Conservation (phyloP, 2,329 filamentous ascomycete species). For the Escovopsis weberi region DNA sequence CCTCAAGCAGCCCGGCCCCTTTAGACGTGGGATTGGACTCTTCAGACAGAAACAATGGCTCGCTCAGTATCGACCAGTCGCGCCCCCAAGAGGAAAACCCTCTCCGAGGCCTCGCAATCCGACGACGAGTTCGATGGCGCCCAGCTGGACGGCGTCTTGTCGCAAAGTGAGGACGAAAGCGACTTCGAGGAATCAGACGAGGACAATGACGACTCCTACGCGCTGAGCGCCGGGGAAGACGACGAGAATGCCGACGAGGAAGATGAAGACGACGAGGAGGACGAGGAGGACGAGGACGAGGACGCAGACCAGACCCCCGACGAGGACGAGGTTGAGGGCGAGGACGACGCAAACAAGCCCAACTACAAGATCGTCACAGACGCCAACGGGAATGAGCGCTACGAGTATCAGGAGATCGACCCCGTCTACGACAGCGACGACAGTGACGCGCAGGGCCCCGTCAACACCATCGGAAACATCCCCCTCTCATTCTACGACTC, state of each 20-base stretch:
- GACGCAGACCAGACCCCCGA: too few species aligned
- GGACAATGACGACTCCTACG: constrained; percentile 1
- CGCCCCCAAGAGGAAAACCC: constrained; percentile 50
- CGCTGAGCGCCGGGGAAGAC: constrained; percentile 15
- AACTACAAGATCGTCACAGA: constrained; percentile 48
- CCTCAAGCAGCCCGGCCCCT: neutral
- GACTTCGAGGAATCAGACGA: constrained; percentile 11
- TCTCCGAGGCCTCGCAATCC: constrained; percentile 39
- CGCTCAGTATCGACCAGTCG: constrained; percentile 5
- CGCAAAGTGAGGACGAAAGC: constrained; percentile 31
- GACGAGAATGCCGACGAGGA: constrained; percentile 23
- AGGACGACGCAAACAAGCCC: constrained; percentile 12
- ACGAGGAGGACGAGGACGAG: constrained; percentile 15
- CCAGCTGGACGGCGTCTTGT: constrained; percentile 39
- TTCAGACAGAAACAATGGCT: constrained; percentile 5
- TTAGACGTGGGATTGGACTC: neutral
- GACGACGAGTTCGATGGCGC: constrained; percentile 44
- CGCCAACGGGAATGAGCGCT: constrained; percentile 80
- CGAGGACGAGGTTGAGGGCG: too few species aligned
- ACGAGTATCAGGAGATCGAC: constrained; percentile 86
- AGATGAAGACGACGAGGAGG: constrained; percentile 26
- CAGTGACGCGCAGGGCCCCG: constrained; percentile 61
- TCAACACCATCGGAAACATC: constrained; percentile 92
- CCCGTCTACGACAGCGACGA: constrained; percentile 95
- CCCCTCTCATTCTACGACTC: constrained; percentile 91